Percentiles rank a stretch among this genome's conserved stretches.
These are phyloP conservation scores for Candida montana DNA, from an alignment of 805 yeast genomes.

Conservation along the genomic window DNA sequence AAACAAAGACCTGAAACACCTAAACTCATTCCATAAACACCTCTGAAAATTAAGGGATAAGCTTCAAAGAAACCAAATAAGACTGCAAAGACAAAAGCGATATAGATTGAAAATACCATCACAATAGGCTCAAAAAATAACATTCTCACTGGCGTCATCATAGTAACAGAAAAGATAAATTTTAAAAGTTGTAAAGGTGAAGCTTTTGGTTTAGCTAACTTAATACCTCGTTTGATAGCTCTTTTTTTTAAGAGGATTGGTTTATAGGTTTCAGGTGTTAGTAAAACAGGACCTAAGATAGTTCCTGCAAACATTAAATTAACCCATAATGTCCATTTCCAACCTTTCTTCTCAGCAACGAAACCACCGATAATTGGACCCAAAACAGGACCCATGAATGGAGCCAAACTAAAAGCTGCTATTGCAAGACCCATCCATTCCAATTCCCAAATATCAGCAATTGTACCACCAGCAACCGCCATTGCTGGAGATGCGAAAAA, in stretches of 20 bases:
- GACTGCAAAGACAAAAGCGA: conserved; percentile 54
- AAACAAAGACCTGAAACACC: conserved; percentile 53
- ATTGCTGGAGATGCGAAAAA: conserved; percentile 68
- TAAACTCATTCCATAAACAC: conserved; percentile 53
- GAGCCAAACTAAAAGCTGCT: conserved; percentile 66
- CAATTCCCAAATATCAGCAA: conserved; percentile 65
- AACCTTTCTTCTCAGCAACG: conserved; percentile 54
- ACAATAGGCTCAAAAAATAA: conserved; percentile 49
- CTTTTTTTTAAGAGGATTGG: conserved; percentile 48
- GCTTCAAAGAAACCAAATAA: conserved; percentile 62
- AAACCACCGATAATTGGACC: conserved; percentile 64
- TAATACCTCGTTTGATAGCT: conserved; percentile 48
- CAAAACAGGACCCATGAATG: conserved; percentile 61
- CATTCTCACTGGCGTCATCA: conserved; percentile 40
- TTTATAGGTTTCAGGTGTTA: conserved; percentile 59
- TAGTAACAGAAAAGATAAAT: too few relatives aligned
- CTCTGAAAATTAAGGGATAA: conserved; percentile 49
- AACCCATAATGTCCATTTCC: conserved; percentile 74
- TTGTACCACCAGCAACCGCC: conserved; percentile 72
- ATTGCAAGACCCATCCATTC: conserved; percentile 62
- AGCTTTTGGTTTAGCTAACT: conserved; percentile 42
- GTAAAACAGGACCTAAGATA: conserved; percentile 33
- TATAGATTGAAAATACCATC: conserved; percentile 48
- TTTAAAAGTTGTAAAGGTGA: conserved; percentile 34
- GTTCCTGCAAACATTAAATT: conserved; percentile 48